Evolutionary conservation across 805 yeast genomes (phyloP), one percentile per base, ranked within the genome.

Genomic region (Teunomyces gatunensis): DNA sequence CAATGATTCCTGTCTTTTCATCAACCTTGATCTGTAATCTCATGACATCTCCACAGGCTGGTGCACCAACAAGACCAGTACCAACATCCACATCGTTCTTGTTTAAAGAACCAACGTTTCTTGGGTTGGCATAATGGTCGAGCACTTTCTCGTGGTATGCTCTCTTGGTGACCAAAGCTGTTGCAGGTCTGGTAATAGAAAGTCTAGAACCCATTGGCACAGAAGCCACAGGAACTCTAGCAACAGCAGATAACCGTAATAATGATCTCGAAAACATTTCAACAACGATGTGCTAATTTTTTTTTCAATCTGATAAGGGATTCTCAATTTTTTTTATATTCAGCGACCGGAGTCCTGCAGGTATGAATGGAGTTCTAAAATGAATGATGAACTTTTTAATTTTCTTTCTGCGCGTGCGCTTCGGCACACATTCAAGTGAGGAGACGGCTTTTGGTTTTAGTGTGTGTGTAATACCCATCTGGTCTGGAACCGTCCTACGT

Each of bases 31-130:
- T 94, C 68, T 94, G 98, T 54, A 94, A 78, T 72, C 96, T 86
- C 97, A 94, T 94, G 39, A 94, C 99, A 74, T 94, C 99, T 47
- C 99, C 99, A 73, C 99, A 94, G 0, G 99, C 99, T 47, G 99
- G 98, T 0, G 99, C 98, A 48, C 99, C 99, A 12, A 94, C 99
- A 39, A 94, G 78, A 0, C 99, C 99, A 1, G 98, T 94, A 39
- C 99, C 99, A 10, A 94, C 97, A 56, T 83, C 80, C 13, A 71
- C 61, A 49, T 81, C 79, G 46, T 75, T 77, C 69, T 91, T 90
- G 70, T 91, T 89, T 68, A 94, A 72, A 5, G 96, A 80, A 13
- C 99, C 99, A 23, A 94, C 98, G 64, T 94, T 94, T 69, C 99
- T 81, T 51, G 99, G 99, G 73, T 92, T 91, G 61, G 88, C 84